These are phyloP conservation scores for Populus hybrid DNA, from an alignment of 441 rosid species.

Conservation along the genomic window DNA sequence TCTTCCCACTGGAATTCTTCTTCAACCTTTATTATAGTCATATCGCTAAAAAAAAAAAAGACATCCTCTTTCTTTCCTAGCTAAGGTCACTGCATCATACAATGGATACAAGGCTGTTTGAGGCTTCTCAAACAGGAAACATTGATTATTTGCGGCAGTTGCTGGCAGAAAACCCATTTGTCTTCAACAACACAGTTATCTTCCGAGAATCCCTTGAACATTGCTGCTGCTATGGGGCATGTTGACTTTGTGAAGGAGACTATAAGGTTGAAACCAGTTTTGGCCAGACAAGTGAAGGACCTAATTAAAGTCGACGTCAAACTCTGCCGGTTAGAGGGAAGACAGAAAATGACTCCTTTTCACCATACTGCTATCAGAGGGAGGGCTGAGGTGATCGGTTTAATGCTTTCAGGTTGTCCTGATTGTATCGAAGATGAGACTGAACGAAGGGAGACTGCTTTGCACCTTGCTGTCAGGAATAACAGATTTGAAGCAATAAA, in stretches of 20 bases:
- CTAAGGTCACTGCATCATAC: too few species aligned
- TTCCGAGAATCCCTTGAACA: slow-evolving; percentile 20
- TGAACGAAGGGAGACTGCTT: slow-evolving; percentile 35
- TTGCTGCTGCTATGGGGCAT: slow-evolving; percentile 31
- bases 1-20: too few species aligned
- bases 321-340: not conserved
- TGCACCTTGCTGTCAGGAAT: slow-evolving; percentile 42
- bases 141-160: slow-evolving; percentile 13
- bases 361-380: slow-evolving; percentile 40
- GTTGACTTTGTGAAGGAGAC: slow-evolving; percentile 26
- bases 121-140: not conserved
- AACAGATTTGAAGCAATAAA: slow-evolving; percentile 21
- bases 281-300: slow-evolving; percentile 9
- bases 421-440: slow-evolving; percentile 35
- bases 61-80: too few species aligned
- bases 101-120: not conserved
- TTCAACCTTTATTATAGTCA: too few species aligned
- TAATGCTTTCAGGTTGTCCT: slow-evolving; percentile 28
- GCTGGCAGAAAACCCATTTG: slow-evolving; percentile 17
- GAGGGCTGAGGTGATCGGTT: slow-evolving; percentile 27
- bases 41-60: too few species aligned
- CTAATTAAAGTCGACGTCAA: slow-evolving; percentile 23
- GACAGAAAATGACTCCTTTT: slow-evolving; percentile 37
- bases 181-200: slow-evolving; percentile 14
- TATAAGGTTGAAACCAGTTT: slow-evolving; percentile 27